Evolutionary conservation across 1,139 yeast species (phyloP), one percentile per base, ranked within the genome.

Genomic region (Suhomyces bolitotheri): DNA sequence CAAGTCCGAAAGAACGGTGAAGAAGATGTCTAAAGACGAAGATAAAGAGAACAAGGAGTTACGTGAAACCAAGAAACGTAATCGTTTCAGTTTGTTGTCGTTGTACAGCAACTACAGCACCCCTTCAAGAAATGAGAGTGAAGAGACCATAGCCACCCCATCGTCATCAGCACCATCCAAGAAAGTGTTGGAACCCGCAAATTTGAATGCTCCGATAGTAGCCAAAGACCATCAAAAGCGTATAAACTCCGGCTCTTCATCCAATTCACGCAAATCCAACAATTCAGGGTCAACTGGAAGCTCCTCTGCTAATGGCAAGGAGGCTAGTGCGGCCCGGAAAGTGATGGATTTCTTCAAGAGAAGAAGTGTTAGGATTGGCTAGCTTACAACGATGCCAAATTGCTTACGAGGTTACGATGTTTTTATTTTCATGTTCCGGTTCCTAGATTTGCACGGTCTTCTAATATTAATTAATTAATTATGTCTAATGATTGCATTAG

Each of bases 311-410:
- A 54, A 49, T 42, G 63, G 60, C 47, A 76, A 72, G 45, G 83
- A 78, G 47, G 79, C 80, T 22, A 80, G 89, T 36, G 83, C 90
- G 2, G 87, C 90, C 10, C 77, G 80, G 51, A 81, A 80, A 50
- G 90, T 84, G 16, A 79, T 84, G 78, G 90, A 84, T 56, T 84
- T 84, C 56, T 83, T 84, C 64, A 83, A 82, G 56, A 75, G 92
- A 59, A 77, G 88, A 62, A 83, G 90, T 57, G 76, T 77, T 10
- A 53, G 70, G 43, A 60, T 66, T 16, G 45, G 40, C 20, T 17
- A 17, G 20, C 7, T n/a, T n/a, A n/a, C n/a, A n/a, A n/a, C n/a
- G n/a, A n/a, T n/a, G n/a, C n/a, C n/a, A n/a, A n/a, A n/a, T n/a
- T 11, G 22, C 16, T 22, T 12, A 34, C 25, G 38, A 35, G n/a